phyloP scores from a whole-genome alignment of 176 grass and related monocot genomes.

The Elymus sibiricus region DNA sequence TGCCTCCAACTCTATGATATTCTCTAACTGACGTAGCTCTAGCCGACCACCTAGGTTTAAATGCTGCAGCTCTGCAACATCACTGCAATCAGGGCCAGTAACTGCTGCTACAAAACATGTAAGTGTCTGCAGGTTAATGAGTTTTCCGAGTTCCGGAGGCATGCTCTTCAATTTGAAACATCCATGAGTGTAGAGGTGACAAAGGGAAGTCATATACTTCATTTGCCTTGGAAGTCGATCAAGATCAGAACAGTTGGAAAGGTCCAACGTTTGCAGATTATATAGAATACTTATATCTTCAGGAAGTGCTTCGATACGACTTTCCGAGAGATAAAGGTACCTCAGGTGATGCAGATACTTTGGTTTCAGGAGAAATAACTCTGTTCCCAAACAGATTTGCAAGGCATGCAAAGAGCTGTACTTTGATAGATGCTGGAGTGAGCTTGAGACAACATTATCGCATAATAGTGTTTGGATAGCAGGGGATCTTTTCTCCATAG shows the following conservation, averaged over 20 bases:
- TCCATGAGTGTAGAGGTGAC: no score
- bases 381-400: fast-evolving
- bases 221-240: not conserved
- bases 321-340: not conserved
- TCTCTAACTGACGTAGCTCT: not conserved
- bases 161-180: fast-evolving
- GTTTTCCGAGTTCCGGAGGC: not conserved
- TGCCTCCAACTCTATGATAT: no score
- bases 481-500: not conserved
- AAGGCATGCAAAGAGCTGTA: not conserved
- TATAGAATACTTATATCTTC: no score
- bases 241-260: fast-evolving
- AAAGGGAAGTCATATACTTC: not conserved
- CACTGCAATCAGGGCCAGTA: not conserved
- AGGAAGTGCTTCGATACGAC: not conserved
- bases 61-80: not conserved
- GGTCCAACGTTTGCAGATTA: not conserved
- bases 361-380: not conserved
- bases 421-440: not conserved
- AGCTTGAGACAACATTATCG: fast-evolving
- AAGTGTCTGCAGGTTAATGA: not conserved
- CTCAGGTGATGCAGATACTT: not conserved
- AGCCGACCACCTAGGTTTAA: not conserved
- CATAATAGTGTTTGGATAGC: not conserved
- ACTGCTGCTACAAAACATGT: not conserved